Evolutionary conservation across 2,329 filamentous ascomycete genomes (phyloP).

Genomic region (Whalleya microplaca): DNA sequence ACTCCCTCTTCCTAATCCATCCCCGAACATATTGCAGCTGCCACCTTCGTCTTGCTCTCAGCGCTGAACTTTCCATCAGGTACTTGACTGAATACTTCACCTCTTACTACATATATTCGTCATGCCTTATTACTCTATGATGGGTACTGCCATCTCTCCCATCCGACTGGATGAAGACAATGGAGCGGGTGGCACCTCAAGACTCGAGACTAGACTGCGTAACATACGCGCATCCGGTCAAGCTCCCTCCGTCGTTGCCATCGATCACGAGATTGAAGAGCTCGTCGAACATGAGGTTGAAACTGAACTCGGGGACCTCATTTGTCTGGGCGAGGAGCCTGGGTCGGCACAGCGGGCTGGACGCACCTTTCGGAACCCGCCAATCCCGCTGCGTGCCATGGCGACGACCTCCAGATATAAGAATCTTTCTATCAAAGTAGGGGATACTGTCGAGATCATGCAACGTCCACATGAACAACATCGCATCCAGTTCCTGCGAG

Average conservation of each 20-base stretch:
- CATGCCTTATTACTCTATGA: too few species aligned
- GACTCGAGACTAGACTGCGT: background rate
- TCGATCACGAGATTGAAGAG: background rate
- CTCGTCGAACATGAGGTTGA: background rate
- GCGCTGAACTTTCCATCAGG: too few species aligned
- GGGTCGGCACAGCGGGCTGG: background rate
- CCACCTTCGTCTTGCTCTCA: too few species aligned
- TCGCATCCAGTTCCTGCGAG: constrained; percentile 20
- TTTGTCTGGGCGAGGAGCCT: background rate
- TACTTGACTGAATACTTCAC: too few species aligned
- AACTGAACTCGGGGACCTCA: background rate
- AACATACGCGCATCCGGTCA: background rate
- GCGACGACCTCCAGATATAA: background rate
- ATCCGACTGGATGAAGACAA: background rate
- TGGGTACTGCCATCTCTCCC: too few species aligned
- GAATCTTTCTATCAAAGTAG: constrained; percentile 3
- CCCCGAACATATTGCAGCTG: too few species aligned
- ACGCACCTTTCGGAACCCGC: background rate
- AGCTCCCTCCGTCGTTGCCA: background rate
- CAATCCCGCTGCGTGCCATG: background rate
- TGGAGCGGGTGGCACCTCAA: too few species aligned
- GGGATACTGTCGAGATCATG: constrained; percentile 17
- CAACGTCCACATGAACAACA: background rate
- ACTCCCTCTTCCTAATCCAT: too few species aligned
- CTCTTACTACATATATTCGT: too few species aligned